Percentiles rank a stretch among this genome's conserved stretches.
phyloP scores from a whole-genome alignment of 805 yeast species.

The Cyberlindnera euphorbiiphila region DNA sequence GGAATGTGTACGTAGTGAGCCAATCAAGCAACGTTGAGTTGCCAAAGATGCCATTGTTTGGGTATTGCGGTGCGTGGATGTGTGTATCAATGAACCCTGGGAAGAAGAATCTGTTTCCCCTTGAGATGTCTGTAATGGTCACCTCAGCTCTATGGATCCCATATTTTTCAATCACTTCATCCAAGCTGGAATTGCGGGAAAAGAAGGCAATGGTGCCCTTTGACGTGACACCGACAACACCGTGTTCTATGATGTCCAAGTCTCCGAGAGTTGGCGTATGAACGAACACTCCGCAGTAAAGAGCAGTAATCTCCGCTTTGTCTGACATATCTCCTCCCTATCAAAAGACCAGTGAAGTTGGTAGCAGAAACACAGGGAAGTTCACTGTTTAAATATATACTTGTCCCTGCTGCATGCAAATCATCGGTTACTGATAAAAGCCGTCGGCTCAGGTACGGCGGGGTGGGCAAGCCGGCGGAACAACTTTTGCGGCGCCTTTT shows the following conservation, averaged over 20 bases:
- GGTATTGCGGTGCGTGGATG: constrained; percentile 82
- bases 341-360: no score
- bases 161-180: constrained; percentile 11
- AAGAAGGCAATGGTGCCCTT: constrained; percentile 32
- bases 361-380: no score
- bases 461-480: no score
- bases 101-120: constrained; percentile 54
- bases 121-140: constrained; percentile 32
- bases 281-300: constrained; percentile 66
- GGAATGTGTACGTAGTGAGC: constrained; percentile 85
- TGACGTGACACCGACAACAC: constrained; percentile 60
- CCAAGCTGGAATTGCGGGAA: constrained; percentile 9
- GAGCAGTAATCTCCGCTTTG: constrained; percentile 22
- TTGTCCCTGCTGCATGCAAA: no score
- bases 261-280: constrained; percentile 63
- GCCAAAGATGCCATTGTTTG: constrained; percentile 80
- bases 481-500: no score
- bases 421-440: constrained; percentile 1
- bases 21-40: constrained; percentile 83
- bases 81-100: constrained; percentile 85
- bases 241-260: constrained; percentile 50
- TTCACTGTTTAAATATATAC: no score
- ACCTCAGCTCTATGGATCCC: constrained; percentile 27
- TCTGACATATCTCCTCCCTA: no score
- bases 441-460: no score